phyloP scores from a whole-genome alignment of 2,329 filamentous ascomycete species.

The Neonectria neomacrospora region DNA sequence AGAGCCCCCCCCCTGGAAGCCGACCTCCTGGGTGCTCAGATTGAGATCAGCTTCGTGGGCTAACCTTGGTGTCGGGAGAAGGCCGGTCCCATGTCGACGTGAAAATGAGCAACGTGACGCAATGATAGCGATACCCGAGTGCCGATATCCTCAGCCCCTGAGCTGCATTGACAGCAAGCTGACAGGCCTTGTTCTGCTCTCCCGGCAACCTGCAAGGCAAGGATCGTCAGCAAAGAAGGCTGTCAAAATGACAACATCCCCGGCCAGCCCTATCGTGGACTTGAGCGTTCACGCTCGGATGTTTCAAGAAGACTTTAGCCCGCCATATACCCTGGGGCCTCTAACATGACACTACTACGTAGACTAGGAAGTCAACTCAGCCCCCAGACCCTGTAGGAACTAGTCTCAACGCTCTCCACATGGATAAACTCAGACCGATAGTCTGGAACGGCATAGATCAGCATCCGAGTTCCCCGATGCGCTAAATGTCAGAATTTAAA shows the following conservation, averaged over 20 bases:
- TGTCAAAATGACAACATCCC: background rate
- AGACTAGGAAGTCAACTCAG: background rate
- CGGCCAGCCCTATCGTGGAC: background rate
- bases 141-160: background rate
- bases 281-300: background rate
- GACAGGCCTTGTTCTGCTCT: background rate
- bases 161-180: background rate
- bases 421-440: background rate
- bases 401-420: background rate
- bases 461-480: conserved; percentile 1
- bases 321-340: background rate
- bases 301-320: background rate
- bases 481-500: background rate
- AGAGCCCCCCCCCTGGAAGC: no score
- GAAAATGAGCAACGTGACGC: background rate
- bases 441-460: background rate
- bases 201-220: background rate
- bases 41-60: conserved; percentile 1
- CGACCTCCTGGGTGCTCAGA: background rate
- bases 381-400: background rate
- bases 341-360: background rate
- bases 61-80: background rate
- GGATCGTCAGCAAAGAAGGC: background rate
- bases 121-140: background rate
- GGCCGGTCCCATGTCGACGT: background rate